These are phyloP conservation scores for Metrosideros polymorpha DNA, from an alignment of 441 rosid species.

Conservation along the genomic window DNA sequence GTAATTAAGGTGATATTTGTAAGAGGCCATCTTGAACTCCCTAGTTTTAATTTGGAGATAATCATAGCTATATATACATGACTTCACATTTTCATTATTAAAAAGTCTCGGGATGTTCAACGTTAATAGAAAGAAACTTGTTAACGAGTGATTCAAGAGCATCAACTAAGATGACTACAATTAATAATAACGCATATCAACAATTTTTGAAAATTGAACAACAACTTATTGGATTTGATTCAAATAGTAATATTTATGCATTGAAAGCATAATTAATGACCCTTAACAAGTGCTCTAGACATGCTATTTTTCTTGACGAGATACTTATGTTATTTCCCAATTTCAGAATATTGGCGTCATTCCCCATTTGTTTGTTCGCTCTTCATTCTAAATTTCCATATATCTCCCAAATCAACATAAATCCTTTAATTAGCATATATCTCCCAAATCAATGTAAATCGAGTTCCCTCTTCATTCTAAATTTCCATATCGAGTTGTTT, in stretches of 20 bases:
- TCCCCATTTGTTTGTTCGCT: no score
- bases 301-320: neutral
- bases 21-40: no score
- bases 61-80: no score
- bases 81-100: neutral
- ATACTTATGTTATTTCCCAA: neutral
- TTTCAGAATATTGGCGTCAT: fast-evolving
- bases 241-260: neutral
- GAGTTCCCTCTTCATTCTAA: neutral
- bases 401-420: no score
- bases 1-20: no score
- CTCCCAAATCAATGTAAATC: neutral
- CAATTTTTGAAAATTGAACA: neutral
- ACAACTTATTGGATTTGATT: neutral
- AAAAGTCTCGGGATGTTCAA: neutral
- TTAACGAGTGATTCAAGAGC: no score
- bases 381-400: no score
- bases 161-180: no score
- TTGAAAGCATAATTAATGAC: neutral
- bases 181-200: neutral
- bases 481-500: neutral
- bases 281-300: neutral
- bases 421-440: no score
- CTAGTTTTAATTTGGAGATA: neutral
- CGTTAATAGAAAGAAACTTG: neutral